phyloP scores from a whole-genome alignment of 78 protist genomes.

The Tieghemostelium lacteum region DNA sequence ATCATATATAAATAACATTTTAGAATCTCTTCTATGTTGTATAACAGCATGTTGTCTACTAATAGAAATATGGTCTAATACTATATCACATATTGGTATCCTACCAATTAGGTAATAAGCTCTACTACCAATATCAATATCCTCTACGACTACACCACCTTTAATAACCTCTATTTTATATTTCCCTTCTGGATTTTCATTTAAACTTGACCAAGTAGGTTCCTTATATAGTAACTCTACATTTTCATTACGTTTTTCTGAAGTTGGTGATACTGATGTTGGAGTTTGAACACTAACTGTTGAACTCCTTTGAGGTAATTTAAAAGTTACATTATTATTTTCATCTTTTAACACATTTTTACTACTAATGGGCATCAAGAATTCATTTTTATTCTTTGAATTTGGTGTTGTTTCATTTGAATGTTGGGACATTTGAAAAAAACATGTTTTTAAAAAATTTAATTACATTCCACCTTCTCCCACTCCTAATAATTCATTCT shows the following conservation, averaged over 20 bases:
- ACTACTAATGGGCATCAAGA: too few species aligned
- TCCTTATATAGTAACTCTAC: slow-evolving; percentile 58
- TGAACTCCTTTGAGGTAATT: too few species aligned
- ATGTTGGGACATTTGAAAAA: too few species aligned
- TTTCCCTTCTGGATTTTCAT: neutral
- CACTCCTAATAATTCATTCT: too few species aligned
- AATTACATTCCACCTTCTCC: too few species aligned
- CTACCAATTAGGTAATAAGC: slow-evolving; percentile 58
- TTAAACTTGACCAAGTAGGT: slow-evolving; percentile 62
- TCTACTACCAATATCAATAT: slow-evolving; percentile 11
- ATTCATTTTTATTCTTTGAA: too few species aligned
- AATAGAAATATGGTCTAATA: slow-evolving; percentile 57
- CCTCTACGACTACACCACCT: slow-evolving; percentile 51
- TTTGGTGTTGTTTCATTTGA: too few species aligned
- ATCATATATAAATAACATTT: slow-evolving; percentile 67
- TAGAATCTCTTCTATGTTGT: slow-evolving; percentile 31
- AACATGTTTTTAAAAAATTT: too few species aligned
- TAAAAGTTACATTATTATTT: too few species aligned
- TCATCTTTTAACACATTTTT: too few species aligned
- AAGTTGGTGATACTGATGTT: slow-evolving; percentile 4
- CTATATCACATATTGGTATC: slow-evolving; percentile 75
- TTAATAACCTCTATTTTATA: slow-evolving; percentile 59
- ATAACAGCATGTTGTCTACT: slow-evolving; percentile 82
- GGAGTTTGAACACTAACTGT: too few species aligned
- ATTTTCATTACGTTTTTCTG: too few species aligned